phyloP scores from a whole-genome alignment of 495 filamentous ascomycete species.

The Trichoderma erinaceum region DNA sequence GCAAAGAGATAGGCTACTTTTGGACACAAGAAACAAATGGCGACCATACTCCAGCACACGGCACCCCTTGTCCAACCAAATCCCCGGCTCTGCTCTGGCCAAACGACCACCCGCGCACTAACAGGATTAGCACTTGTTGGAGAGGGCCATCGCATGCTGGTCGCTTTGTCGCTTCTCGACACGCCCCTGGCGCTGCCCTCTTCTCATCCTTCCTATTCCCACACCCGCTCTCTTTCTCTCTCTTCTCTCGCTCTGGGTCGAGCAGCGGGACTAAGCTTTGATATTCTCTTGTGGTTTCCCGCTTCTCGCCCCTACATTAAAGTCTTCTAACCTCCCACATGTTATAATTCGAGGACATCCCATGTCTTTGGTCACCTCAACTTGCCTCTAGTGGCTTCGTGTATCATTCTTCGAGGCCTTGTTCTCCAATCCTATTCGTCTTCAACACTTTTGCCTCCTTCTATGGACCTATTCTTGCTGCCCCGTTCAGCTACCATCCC shows the following conservation, averaged over 20 bases:
- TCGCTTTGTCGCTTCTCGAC: background rate
- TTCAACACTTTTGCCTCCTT: slow-evolving; percentile 4
- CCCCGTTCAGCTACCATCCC: slow-evolving; percentile 5
- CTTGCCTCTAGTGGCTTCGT: slow-evolving; percentile 12
- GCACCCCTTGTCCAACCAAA: slow-evolving; percentile 8
- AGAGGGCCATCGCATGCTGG: slow-evolving; percentile 9
- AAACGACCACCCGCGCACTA: slow-evolving; percentile 13
- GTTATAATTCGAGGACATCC: slow-evolving; percentile 12
- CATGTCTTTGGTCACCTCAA: slow-evolving; percentile 11
- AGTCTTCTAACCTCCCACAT: slow-evolving; percentile 8
- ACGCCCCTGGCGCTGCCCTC: background rate
- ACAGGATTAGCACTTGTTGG: slow-evolving; percentile 10
- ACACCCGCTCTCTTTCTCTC: slow-evolving; percentile 2
- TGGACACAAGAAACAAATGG: slow-evolving; percentile 12
- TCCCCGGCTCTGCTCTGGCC: slow-evolving; percentile 1
- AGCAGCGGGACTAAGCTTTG: slow-evolving; percentile 6
- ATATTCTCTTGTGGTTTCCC: background rate
- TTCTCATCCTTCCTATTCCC: background rate
- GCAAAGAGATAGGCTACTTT: background rate
- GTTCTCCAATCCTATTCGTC: slow-evolving; percentile 11
- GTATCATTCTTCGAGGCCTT: slow-evolving; percentile 7
- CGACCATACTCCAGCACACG: background rate
- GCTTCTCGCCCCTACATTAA: slow-evolving; percentile 11
- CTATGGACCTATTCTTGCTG: background rate
- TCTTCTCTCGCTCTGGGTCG: background rate